Base-by-base conservation (phyloP, 2,329 filamentous ascomycete species). In the Monosporascus cannonballus region DNA sequence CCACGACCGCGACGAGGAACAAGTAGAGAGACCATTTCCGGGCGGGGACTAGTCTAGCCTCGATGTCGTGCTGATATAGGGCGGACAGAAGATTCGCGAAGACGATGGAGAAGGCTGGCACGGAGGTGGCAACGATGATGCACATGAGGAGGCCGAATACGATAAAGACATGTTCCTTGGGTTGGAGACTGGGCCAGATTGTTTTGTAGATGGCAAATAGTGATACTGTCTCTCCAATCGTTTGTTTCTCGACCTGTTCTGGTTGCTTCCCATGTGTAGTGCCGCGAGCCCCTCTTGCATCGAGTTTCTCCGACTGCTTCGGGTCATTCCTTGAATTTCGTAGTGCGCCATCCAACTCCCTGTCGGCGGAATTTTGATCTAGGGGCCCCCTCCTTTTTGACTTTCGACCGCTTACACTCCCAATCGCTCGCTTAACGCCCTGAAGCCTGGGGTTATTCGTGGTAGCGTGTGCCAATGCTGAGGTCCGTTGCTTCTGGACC, bases 71-170 rank as follows among this genome's bases (percentile, higher is more conserved):
- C 0, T 79, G 67, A 69, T 86, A 89, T 65, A 94, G 90, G 0
- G 85, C 85, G 2, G 75, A 71, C 0, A 96, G 77, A 0, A 96
- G 77, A 52, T 85, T 81, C 0, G 90, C 82, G 49, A 96, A 85
- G 8, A 87, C 75, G 65, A 80, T 90, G 0, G 90, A 86, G 61
- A 96, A 96, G 0, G 82, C 73, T 0, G 91, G 89, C 0, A 86
- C 88, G 25, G 81, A 77, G 3, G 77, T 80, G 3, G 89, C 86
- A 47, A 89, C 84, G 0, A 86, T 60, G 1, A 87, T 61, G 30
- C 86, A 83, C 45, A 79, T 76, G 0, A 80, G n/a, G 9, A 90
- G 69, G 1, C 85, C 89, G 2, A 80, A 51, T 0, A 86, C 27
- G 1, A 95, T 71, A 14, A 80, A 67, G 0, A 79, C 2, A 1